phyloP scores from a whole-genome alignment of 306 rosid species.

The Fagus crenata region DNA sequence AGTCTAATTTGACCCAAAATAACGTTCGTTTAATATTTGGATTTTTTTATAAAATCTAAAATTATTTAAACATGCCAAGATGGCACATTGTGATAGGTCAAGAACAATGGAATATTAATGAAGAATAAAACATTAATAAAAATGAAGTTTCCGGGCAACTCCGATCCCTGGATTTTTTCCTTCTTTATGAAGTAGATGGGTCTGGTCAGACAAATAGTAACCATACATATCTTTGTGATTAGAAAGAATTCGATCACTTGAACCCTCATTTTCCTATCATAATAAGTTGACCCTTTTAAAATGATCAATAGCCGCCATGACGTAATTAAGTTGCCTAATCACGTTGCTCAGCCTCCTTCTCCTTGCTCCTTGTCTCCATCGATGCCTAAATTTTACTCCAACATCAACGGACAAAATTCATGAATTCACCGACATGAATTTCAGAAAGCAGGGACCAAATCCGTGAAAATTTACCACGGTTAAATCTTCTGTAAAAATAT shows the following conservation, averaged over 20 bases:
- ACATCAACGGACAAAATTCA: not conserved
- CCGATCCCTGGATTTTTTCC: not conserved
- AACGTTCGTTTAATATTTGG: not conserved
- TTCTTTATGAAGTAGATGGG: too few relatives aligned
- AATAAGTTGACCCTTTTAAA: not conserved
- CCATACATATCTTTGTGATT: not conserved
- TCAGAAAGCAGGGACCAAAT: too few relatives aligned
- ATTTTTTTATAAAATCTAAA: not conserved
- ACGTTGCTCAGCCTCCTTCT: not conserved
- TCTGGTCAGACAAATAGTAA: slow-evolving; percentile 8
- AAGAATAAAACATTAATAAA: not conserved
- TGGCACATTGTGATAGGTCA: not conserved
- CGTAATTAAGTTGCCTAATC: too few relatives aligned
- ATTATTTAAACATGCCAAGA: not conserved
- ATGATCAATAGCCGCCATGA: not conserved
- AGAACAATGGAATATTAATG: not conserved
- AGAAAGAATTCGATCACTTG: not conserved
- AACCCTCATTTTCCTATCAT: not conserved
- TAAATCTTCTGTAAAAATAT: too few relatives aligned
- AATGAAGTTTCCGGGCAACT: slow-evolving; percentile 1
- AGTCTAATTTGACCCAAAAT: not conserved
- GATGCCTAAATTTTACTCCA: not conserved
- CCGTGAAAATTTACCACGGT: too few relatives aligned
- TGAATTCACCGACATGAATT: not conserved
- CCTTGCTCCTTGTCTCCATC: not conserved